These are phyloP conservation scores for Dendrostoma leiphaemia DNA, from an alignment of 2,329 filamentous ascomycete species.

Conservation along the genomic window DNA sequence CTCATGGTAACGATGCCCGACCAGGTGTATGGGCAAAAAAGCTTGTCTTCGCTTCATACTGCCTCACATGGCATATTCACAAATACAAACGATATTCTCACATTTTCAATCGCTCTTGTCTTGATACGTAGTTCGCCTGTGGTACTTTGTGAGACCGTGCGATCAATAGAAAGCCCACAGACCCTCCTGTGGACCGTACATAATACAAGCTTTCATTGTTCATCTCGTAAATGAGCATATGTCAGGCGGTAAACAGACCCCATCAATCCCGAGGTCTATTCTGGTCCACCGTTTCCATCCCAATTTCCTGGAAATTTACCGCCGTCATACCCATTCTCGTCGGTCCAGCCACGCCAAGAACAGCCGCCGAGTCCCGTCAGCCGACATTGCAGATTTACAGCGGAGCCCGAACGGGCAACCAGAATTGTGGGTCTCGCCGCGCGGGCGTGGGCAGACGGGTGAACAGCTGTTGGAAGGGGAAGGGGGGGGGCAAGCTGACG, in stretches of 20 bases:
- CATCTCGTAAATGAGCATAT: background rate
- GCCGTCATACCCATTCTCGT: background rate
- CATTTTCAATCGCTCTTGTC: too few species aligned
- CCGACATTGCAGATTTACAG: background rate
- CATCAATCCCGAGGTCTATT: background rate
- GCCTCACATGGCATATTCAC: too few species aligned
- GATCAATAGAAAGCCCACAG: too few species aligned
- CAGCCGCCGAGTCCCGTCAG: slow-evolving; percentile 1
- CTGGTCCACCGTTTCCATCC: background rate
- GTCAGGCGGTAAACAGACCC: background rate
- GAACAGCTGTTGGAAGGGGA: background rate
- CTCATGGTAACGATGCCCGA: background rate
- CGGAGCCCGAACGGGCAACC: too few species aligned
- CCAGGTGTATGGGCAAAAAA: background rate
- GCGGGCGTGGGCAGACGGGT: background rate
- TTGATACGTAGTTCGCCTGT: too few species aligned
- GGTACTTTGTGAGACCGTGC: too few species aligned
- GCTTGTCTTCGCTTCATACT: too few species aligned
- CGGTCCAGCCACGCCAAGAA: background rate
- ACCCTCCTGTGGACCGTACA: too few species aligned
- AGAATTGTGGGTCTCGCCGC: background rate
- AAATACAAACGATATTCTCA: too few species aligned
- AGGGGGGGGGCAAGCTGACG: background rate
- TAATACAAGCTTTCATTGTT: too few species aligned
- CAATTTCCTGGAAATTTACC: background rate